Evolutionary conservation across 768 basidiomycete genomes (phyloP).

Genomic region (Rhizopogon vulgaris): DNA sequence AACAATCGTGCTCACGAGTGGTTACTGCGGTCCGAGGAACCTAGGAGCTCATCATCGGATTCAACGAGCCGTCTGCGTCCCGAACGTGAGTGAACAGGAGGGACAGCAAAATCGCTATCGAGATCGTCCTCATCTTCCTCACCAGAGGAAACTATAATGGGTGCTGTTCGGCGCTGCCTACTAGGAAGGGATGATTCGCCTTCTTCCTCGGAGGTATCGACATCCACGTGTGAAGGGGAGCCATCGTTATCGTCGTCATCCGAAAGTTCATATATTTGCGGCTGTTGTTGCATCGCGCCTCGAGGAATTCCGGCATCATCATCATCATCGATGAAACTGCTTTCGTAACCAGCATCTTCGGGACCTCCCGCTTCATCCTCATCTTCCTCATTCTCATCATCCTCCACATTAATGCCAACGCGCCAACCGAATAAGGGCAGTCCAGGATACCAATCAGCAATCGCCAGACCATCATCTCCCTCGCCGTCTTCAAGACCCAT

Average conservation of each 20-base stretch:
- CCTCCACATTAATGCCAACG: conserved; percentile 10
- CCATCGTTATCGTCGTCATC: conserved; percentile 11
- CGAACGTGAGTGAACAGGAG: background rate
- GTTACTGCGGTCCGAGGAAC: background rate
- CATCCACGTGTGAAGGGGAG: background rate
- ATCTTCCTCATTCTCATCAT: conserved; percentile 14
- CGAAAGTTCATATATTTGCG: conserved; percentile 21
- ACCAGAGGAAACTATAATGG: conserved; percentile 11
- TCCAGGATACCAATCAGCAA: conserved; percentile 13
- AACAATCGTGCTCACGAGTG: conserved; percentile 1
- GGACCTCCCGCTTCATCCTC: conserved; percentile 17
- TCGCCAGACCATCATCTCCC: conserved; percentile 21
- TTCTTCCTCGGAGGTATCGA: conserved; percentile 9
- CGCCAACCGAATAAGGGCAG: conserved; percentile 12
- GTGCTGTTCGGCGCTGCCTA: background rate
- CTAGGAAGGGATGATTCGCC: background rate
- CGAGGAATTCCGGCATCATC: conserved; percentile 14
- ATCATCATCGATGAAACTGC: conserved; percentile 53
- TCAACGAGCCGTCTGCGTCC: conserved; percentile 7
- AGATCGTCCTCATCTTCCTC: conserved; percentile 11
- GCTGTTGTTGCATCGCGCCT: background rate
- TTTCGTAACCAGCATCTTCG: conserved; percentile 39
- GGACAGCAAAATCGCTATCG: background rate
- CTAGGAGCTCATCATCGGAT: conserved; percentile 17
- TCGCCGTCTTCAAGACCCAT: conserved; percentile 28